Conservation (phyloP, 352 stramenopile genomes). For the Phytopythium oedochilum region DNA sequence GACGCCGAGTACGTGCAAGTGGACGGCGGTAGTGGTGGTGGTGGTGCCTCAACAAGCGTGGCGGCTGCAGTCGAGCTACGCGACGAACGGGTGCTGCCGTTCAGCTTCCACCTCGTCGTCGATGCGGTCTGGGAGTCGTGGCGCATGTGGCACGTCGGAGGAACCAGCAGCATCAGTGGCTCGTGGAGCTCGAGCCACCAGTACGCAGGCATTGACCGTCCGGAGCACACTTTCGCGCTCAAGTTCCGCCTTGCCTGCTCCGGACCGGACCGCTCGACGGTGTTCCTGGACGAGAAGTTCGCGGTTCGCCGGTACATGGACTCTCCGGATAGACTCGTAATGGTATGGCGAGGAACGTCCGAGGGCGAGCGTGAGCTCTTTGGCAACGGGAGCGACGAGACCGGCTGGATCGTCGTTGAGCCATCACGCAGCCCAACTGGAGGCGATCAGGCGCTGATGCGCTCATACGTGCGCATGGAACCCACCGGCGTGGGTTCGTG, state of each 20-base stretch:
- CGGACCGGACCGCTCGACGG: constrained; percentile 1
- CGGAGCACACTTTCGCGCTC: constrained; percentile 28
- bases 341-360: constrained; percentile 30
- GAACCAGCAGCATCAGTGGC: constrained; percentile 22
- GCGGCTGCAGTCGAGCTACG: constrained; percentile 11
- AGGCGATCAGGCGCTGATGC: constrained; percentile 14
- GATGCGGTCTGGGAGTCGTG: constrained; percentile 30
- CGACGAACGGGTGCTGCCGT: constrained; percentile 20
- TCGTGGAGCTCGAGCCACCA: constrained; percentile 19
- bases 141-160: constrained; percentile 28
- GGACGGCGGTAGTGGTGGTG: not conserved
- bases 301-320: constrained; percentile 32
- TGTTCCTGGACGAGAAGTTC: constrained; percentile 24
- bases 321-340: constrained; percentile 14
- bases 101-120: constrained; percentile 21
- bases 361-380: constrained; percentile 23
- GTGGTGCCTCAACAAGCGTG: not conserved
- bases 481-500: constrained; percentile 6
- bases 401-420: constrained; percentile 25
- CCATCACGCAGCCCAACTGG: too few relatives aligned
- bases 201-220: constrained; percentile 19
- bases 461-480: constrained; percentile 20
- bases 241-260: constrained; percentile 22
- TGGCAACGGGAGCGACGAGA: constrained; percentile 19
- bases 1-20: not conserved